phyloP scores from a whole-genome alignment of 139 green algal species.

The Chlorella vulgaris region DNA sequence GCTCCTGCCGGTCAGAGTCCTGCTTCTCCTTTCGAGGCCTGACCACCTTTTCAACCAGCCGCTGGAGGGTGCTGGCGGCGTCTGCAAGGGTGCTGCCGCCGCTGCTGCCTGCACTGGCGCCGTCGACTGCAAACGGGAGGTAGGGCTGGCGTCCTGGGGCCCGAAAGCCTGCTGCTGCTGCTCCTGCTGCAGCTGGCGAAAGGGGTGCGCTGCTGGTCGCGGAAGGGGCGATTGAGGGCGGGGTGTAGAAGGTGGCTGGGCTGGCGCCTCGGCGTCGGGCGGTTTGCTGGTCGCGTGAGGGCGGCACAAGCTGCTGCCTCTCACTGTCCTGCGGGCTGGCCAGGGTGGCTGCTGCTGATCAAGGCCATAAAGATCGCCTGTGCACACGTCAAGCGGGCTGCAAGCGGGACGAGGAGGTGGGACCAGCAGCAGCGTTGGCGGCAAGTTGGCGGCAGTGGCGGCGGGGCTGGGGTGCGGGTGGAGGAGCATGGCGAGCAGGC shows the following conservation, averaged over 20 bases:
- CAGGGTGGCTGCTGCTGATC: conserved; percentile 7
- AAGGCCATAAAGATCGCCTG: neutral
- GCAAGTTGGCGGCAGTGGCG: neutral
- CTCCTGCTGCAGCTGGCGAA: neutral
- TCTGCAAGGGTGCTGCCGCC: neutral
- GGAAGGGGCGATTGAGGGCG: neutral
- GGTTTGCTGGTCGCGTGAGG: conserved; percentile 22
- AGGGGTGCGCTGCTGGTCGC: neutral
- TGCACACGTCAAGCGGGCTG: neutral
- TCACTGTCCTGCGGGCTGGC: conserved; percentile 25
- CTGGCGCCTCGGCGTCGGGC: neutral
- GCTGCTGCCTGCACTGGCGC: neutral
- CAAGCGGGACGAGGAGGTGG: neutral
- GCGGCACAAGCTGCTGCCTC: conserved; percentile 29
- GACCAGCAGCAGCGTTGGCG: neutral
- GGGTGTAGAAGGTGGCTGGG: neutral
- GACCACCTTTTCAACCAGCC: neutral
- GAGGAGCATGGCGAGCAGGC: too few relatives aligned
- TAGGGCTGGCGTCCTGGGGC: conserved; percentile 11
- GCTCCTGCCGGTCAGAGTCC: neutral
- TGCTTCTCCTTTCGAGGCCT: neutral
- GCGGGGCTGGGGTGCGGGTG: too few relatives aligned
- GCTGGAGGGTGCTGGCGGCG: neutral
- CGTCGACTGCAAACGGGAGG: neutral
- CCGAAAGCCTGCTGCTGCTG: neutral